Base-by-base conservation (phyloP, 2,329 filamentous ascomycete genomes). In the Lomentospora prolificans region DNA sequence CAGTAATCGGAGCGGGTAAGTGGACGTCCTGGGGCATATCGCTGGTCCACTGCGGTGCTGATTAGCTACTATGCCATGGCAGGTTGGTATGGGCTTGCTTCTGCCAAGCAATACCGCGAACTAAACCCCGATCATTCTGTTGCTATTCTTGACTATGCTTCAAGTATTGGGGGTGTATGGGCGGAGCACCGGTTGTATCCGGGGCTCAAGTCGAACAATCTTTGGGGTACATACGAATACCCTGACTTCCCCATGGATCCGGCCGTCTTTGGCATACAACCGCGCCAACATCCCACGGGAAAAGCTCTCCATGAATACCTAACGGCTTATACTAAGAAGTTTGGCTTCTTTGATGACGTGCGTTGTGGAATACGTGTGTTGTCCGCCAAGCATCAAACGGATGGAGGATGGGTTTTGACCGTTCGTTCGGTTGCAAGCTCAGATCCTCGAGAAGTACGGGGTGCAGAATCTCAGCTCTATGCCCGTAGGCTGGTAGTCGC, bases 141-240 rank as follows among this genome's bases (percentile, higher is more conserved):
- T 24, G 69, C 76, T 1, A 64, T 89, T 8, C 69, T 87, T 28
- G 86, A 89, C 50, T 69, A 74, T 4, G 73, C 75, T 9, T 65
- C 72, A 10, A 78, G 79, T 0, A 63, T 84, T 4, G 88, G 87
- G 1, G 87, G 88, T 3, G 82, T 83, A 14, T 91, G 87, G 87
- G 79, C 82, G 7, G 72, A 80, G 56, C 72, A 85, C 36, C 77
- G 86, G 1, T 69, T 89, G 0, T 86, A 90, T 65, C 79, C 82
- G 0, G 82, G 81, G 1, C 75, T 92, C 51, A 86, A 83, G 62
- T 84, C 80, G 55, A 91, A 92, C 68, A 90, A 90, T 63, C 77
- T 89, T 65, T 66, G 85, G 9, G 86, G 87, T 2, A 86, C 81
- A 0, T 89, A 85, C 61, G 85, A 91, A 66, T 90, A 80, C 62